Evolutionary conservation across 805 yeast species (phyloP).

Genomic region (Lipomyces yamanashiensis): DNA sequence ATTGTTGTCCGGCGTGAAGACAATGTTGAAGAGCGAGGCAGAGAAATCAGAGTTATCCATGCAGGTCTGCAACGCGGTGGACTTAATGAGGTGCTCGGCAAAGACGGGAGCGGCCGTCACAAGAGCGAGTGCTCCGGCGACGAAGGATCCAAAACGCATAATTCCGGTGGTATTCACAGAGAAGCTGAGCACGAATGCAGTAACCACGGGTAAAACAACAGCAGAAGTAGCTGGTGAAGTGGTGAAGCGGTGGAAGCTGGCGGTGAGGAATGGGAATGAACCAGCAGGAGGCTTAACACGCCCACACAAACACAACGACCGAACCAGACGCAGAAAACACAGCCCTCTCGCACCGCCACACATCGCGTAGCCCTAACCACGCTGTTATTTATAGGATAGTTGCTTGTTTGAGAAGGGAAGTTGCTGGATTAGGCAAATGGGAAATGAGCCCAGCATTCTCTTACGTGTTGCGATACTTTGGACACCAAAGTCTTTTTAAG

Average conservation of each 20-base stretch:
- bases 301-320: background rate
- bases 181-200: too few species aligned
- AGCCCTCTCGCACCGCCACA: constrained; percentile 9
- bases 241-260: background rate
- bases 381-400: background rate
- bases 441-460: background rate
- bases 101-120: constrained; percentile 16
- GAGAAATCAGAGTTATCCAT: constrained; percentile 88
- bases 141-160: constrained; percentile 5
- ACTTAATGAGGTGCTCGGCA: constrained; percentile 28
- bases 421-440: background rate
- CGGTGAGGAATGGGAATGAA: constrained; percentile 1
- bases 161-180: background rate
- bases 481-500: background rate
- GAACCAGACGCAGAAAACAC: background rate
- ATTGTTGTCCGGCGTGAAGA: constrained; percentile 66
- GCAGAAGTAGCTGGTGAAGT: background rate
- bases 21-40: constrained; percentile 80
- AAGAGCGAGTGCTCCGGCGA: constrained; percentile 12
- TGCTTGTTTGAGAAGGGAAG: background rate
- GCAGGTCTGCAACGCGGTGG: constrained; percentile 78
- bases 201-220: too few species aligned
- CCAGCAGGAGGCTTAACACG: background rate
- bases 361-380: background rate
- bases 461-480: too few species aligned